These are phyloP conservation scores for Eremochloa ophiuroides DNA, from an alignment of 176 grass and related monocot genomes.

Conservation along the genomic window DNA sequence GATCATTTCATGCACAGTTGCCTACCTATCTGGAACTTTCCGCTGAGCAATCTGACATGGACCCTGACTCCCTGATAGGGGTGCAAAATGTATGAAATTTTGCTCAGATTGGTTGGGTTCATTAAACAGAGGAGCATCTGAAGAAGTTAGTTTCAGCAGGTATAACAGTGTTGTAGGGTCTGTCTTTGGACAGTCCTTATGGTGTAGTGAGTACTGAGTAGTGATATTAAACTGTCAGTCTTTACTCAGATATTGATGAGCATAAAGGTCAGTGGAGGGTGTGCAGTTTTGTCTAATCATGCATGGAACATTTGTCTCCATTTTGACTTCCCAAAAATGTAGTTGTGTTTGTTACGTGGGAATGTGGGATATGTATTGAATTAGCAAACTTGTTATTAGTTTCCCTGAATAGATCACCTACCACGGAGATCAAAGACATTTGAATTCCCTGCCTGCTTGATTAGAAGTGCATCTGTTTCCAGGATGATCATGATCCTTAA, in stretches of 20 bases:
- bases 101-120: neutral
- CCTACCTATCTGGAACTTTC: neutral
- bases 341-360: neutral
- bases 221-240: neutral
- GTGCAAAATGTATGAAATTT: neutral
- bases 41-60: neutral
- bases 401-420: neutral
- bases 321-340: neutral
- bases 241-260: neutral
- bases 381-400: neutral
- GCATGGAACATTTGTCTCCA: neutral
- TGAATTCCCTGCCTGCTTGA: neutral
- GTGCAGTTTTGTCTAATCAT: slow-evolving; percentile 23
- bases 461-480: neutral
- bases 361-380: neutral
- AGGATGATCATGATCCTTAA: neutral
- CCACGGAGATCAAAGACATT: neutral
- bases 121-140: neutral
- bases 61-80: neutral
- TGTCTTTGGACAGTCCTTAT: neutral
- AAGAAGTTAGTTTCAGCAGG: neutral
- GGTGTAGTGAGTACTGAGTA: neutral
- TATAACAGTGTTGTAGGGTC: neutral
- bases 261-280: neutral
- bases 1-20: neutral